Conservation (phyloP, 495 filamentous ascomycete genomes). For the Pseudomonodictys pantanalensis region DNA sequence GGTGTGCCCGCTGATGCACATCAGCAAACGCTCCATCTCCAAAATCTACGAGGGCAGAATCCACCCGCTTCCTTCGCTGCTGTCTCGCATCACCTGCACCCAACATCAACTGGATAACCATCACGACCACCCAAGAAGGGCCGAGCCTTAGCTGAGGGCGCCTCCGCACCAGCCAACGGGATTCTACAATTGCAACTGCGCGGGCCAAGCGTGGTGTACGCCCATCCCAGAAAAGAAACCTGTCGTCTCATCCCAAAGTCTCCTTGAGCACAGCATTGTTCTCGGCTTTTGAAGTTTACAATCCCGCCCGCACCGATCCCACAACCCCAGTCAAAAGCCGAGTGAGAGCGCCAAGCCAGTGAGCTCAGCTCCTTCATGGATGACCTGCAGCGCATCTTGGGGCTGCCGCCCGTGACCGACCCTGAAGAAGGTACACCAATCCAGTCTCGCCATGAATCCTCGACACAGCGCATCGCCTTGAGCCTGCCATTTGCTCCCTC, state of each 20-base stretch:
- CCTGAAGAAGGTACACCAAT: constrained; percentile 38
- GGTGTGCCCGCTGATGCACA: not conserved
- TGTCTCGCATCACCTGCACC: too few species aligned
- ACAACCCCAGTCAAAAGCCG: not conserved
- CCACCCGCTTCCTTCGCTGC: too few species aligned
- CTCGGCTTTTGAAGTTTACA: not conserved
- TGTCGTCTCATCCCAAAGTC: not conserved
- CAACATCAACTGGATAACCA: not conserved
- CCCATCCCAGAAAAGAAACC: not conserved
- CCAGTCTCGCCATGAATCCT: not conserved
- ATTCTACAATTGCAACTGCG: not conserved
- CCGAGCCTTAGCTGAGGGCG: not conserved
- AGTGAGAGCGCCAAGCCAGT: not conserved
- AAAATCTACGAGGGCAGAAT: too few species aligned
- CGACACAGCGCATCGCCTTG: not conserved
- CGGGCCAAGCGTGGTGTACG: not conserved
- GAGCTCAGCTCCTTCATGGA: constrained; percentile 32
- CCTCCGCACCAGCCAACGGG: not conserved
- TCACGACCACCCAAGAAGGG: not conserved
- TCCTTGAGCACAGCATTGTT: not conserved
- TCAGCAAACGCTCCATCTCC: not conserved
- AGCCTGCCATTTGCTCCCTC: not conserved
- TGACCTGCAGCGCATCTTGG: constrained; percentile 34
- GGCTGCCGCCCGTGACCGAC: constrained; percentile 38
- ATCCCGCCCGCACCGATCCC: not conserved